A percentile compares a stretch with the other conserved stretches of the same genome.
Evolutionary conservation across 306 rosid genomes (phyloP).

Genomic region (Pachyrhizus erosus): DNA sequence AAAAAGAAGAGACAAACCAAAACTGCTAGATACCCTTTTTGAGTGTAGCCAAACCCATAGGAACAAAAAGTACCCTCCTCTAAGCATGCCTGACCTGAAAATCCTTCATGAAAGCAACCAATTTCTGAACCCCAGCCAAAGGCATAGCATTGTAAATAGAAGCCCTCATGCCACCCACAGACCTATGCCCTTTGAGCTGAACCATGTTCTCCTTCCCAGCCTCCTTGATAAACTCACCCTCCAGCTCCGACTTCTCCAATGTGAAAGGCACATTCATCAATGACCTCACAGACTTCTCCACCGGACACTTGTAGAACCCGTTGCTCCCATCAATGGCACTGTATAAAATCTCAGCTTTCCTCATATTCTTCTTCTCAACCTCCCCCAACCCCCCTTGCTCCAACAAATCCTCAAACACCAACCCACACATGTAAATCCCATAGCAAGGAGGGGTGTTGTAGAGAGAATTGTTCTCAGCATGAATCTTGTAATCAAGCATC

Average conservation of each 20-base stretch:
- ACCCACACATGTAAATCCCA: conserved; percentile 81
- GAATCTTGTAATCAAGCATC: conserved; percentile 87
- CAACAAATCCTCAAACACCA: conserved; percentile 82
- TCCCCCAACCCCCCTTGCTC: conserved; percentile 82
- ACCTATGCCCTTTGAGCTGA: conserved; percentile 89
- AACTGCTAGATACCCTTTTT: conserved; percentile 12
- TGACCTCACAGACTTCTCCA: conserved; percentile 78
- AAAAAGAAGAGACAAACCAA: conserved; percentile 14
- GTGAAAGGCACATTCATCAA: conserved; percentile 92
- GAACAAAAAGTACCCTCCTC: background rate
- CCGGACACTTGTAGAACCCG: conserved; percentile 81
- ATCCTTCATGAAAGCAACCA: conserved; percentile 86
- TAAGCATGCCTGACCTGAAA: conserved; percentile 81
- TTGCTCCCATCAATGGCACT: conserved; percentile 69
- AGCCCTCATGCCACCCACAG: conserved; percentile 93
- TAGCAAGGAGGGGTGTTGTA: conserved; percentile 87
- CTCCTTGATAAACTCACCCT: conserved; percentile 81
- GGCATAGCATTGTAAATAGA: conserved; percentile 96
- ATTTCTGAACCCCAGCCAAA: conserved; percentile 81
- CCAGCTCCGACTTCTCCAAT: conserved; percentile 76
- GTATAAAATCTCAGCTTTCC: conserved; percentile 71
- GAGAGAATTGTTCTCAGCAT: conserved; percentile 71
- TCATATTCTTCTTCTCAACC: conserved; percentile 82
- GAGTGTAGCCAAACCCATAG: background rate
- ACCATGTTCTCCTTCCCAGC: conserved; percentile 81